Base-by-base conservation (phyloP, 345 rosid species). In the Murraya koenigii region DNA sequence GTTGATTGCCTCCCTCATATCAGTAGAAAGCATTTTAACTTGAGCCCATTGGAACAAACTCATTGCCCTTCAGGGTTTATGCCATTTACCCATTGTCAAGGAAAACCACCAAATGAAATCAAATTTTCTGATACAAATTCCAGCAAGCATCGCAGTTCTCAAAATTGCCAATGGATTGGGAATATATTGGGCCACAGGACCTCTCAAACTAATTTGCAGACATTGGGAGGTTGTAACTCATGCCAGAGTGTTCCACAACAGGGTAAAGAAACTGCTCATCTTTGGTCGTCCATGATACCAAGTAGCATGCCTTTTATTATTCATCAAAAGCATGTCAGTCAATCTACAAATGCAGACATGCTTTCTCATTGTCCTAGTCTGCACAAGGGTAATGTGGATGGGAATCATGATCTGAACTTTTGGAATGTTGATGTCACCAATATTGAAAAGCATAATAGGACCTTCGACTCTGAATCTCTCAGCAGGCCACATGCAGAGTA, bases 281-380 rank as follows among this genome's bases (percentile, higher is more conserved):
- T 78, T 25, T 88, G 92, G 86, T 59, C 93, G 68, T 75, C 95
- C 77, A 36, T 79, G 82, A 71, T 85, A 44, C 82, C 92, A 76
- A 92, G 81, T 84, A 84, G 54, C 47, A 66, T 75, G 78, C 89
- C 91, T 49, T 80, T 82, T 80, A 56, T 83, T 69, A 78, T 85
- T 69, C 79, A 88, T 32, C 87, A 74, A 25, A 86, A 80, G 60
- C 70, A 72, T 71, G 68, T 63, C 17, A 79, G 81, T 75, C 88
- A 68, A 70, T 59, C 90, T 75, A 68, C 85, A 64, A 88, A 71
- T 62, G 36, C 44, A 41, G 79, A 83, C 72, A 32, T 74, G 71
- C 75, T 80, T 78, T 63, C 93, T 49, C 81, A 76, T 52, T 75
- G 77, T 76, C 70, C 90, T 32, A 79, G 66, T 30, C 78, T 78